Percentiles rank a stretch among this genome's conserved stretches.
These are phyloP conservation scores for Alternaria brassicicola DNA, from an alignment of 2,329 filamentous ascomycete genomes.

Conservation along the genomic window DNA sequence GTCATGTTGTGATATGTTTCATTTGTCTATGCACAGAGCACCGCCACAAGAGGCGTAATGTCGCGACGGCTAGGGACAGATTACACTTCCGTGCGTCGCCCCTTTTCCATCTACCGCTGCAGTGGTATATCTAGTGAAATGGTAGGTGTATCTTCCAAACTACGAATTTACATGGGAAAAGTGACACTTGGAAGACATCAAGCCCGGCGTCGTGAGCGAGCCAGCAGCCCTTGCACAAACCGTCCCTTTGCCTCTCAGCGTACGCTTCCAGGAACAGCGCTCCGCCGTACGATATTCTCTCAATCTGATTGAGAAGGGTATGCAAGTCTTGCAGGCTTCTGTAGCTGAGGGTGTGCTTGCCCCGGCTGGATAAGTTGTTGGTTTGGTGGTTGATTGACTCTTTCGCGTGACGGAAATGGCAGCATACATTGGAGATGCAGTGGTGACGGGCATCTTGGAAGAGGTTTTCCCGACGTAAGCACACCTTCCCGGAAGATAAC, in stretches of 20 bases:
- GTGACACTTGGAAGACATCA: background rate
- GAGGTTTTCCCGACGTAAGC: background rate
- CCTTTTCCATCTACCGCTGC: background rate
- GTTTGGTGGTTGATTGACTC: background rate
- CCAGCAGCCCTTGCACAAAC: slow-evolving; percentile 36
- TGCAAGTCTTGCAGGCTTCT: slow-evolving; percentile 36
- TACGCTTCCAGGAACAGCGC: slow-evolving; percentile 6
- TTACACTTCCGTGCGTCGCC: background rate
- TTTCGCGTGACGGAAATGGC: background rate
- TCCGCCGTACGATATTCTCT: slow-evolving; percentile 24
- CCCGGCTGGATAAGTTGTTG: background rate
- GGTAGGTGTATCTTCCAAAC: background rate
- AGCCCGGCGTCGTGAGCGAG: slow-evolving; percentile 23
- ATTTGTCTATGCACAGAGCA: slow-evolving; percentile 2
- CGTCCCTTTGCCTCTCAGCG: slow-evolving; percentile 31
- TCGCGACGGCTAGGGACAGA: background rate
- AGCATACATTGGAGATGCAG: background rate
- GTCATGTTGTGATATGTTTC: slow-evolving; percentile 25
- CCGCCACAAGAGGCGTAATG: slow-evolving; percentile 16
- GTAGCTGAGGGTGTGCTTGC: slow-evolving; percentile 19
- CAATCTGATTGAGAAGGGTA: slow-evolving; percentile 34
- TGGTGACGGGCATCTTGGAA: background rate
- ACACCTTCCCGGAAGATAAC: background rate
- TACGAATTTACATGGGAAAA: background rate
- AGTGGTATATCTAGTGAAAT: background rate